Evolutionary conservation across 1,284 basidiomycete genomes (phyloP).

Genomic region (Mrakiaceae sp.): DNA sequence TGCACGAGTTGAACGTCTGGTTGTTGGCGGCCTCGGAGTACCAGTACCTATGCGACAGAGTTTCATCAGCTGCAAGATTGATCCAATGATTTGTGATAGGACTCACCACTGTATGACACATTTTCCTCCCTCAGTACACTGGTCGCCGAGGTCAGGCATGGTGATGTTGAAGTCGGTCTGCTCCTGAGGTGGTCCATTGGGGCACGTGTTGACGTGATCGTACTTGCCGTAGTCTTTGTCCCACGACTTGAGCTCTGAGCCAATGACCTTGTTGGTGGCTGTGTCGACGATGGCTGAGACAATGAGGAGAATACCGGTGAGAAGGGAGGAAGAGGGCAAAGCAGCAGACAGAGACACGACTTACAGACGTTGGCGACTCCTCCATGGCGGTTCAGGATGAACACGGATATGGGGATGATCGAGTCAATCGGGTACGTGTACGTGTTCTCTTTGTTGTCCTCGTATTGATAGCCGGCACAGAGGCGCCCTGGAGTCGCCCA

Average conservation of each 20-base stretch:
- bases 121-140: constrained; percentile 27
- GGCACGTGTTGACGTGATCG: constrained; percentile 12
- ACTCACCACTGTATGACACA: constrained; percentile 37
- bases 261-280: constrained; percentile 18
- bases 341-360: background rate
- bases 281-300: constrained; percentile 17
- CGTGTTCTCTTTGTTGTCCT: constrained; percentile 10
- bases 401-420: constrained; percentile 7
- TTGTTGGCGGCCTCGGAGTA: constrained; percentile 3
- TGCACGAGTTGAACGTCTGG: constrained; percentile 13
- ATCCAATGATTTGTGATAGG: background rate
- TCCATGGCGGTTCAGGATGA: constrained; percentile 8
- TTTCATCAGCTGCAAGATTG: too few species aligned
- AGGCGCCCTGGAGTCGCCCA: background rate
- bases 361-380: constrained; percentile 9
- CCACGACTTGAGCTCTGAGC: constrained; percentile 15
- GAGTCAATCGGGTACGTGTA: constrained; percentile 5
- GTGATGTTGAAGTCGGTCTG: constrained; percentile 30
- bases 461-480: constrained; percentile 11
- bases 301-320: background rate
- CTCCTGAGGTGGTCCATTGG: background rate
- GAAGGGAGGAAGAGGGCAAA: background rate
- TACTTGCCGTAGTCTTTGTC: constrained; percentile 6
- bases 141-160: constrained; percentile 32
- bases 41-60: constrained; percentile 6